Evolutionary conservation across 768 basidiomycete genomes (phyloP).

Genomic region (Lentinula sp.): DNA sequence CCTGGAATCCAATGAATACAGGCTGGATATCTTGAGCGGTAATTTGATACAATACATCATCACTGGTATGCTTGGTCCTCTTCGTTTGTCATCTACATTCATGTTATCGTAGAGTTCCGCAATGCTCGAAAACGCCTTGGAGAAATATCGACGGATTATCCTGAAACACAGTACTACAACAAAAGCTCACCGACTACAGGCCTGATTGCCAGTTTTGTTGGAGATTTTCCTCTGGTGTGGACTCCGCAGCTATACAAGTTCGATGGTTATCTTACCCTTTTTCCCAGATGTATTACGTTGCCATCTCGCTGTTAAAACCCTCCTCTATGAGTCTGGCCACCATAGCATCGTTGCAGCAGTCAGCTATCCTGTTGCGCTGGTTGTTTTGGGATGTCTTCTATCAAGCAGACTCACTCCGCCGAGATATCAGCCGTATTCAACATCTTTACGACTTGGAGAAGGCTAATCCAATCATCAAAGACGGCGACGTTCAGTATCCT

Average conservation of each 20-base stretch:
- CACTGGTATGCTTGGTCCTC: not conserved
- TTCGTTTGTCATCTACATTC: not conserved
- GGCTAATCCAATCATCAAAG: not conserved
- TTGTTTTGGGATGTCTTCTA: slow-evolving; percentile 3
- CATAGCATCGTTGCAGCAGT: slow-evolving; percentile 3
- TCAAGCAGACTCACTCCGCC: not conserved
- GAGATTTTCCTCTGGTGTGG: slow-evolving; percentile 3
- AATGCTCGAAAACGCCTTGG: not conserved
- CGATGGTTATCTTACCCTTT: not conserved
- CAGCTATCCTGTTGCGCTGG: not conserved
- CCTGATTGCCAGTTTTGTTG: not conserved
- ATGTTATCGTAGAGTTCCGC: not conserved
- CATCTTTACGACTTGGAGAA: slow-evolving; percentile 5
- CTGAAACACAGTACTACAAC: not conserved
- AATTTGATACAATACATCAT: slow-evolving; percentile 5
- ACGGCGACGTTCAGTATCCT: slow-evolving; percentile 1
- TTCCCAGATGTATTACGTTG: slow-evolving; percentile 1
- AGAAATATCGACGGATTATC: not conserved
- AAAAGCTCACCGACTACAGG: not conserved
- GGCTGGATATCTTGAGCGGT: slow-evolving; percentile 2
- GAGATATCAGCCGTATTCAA: not conserved
- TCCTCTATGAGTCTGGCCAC: not conserved
- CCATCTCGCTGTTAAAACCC: not conserved
- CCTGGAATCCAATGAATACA: not conserved
- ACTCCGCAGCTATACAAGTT: not conserved